phyloP scores from a whole-genome alignment of 495 filamentous ascomycete species.

The Xylaria bambusicola region DNA sequence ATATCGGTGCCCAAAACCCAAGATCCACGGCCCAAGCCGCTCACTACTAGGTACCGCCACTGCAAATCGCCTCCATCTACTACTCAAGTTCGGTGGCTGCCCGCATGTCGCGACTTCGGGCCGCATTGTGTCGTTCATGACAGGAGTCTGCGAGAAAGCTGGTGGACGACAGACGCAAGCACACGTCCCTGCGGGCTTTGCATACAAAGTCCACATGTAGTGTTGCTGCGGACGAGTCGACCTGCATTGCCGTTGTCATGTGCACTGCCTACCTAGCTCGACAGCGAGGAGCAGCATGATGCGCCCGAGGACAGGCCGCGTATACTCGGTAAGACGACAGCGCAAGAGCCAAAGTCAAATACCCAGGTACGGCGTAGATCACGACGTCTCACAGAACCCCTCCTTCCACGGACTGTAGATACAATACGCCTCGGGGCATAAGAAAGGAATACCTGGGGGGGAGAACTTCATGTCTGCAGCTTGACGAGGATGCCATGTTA shows the following conservation, averaged over 20 bases:
- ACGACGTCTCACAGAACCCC: too few species aligned
- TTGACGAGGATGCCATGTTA: background rate
- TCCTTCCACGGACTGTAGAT: too few species aligned
- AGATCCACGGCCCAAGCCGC: background rate
- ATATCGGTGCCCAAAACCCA: background rate
- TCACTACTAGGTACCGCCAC: background rate
- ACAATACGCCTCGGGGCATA: too few species aligned
- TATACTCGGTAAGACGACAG: too few species aligned
- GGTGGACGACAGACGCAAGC: background rate
- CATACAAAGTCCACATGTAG: constrained; percentile 15
- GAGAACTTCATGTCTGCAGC: too few species aligned
- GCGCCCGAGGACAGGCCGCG: too few species aligned
- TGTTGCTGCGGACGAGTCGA: constrained; percentile 10
- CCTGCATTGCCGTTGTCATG: constrained; percentile 21
- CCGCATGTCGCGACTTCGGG: background rate
- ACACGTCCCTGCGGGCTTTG: constrained; percentile 15
- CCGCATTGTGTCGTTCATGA: background rate
- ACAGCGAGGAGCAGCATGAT: constrained; percentile 3
- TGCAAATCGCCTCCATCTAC: background rate
- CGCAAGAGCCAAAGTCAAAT: too few species aligned
- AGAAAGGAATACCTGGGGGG: too few species aligned
- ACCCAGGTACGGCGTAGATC: too few species aligned
- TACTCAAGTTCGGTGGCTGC: background rate
- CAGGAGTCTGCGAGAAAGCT: constrained; percentile 3
- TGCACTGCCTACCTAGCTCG: constrained; percentile 3